Evolutionary conservation across 148 eudicot genomes (phyloP).

Genomic region (Fagopyrum homotropicum): DNA sequence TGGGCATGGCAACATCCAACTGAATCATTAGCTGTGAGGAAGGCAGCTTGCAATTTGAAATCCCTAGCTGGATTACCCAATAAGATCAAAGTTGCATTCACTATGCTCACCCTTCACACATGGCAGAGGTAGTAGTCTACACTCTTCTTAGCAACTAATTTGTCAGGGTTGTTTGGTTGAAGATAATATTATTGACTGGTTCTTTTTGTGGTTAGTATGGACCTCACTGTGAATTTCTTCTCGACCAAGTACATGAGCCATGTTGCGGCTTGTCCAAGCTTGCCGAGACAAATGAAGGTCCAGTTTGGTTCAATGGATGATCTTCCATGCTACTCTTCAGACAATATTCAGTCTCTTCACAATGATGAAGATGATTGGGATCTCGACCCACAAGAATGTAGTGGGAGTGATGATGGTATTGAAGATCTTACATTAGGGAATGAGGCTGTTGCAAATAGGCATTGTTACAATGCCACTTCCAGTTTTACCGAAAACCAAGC

Average conservation of each 20-base stretch:
- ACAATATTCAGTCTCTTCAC: constrained; percentile 2
- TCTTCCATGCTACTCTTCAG: constrained; percentile 57
- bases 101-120: constrained; percentile 80
- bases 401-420: constrained; percentile 7
- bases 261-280: constrained; percentile 53
- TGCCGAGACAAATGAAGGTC: constrained; percentile 68
- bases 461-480: background rate
- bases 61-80: constrained; percentile 66
- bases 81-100: constrained; percentile 72
- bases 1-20: constrained; percentile 99
- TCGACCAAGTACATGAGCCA: constrained; percentile 67
- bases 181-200: background rate
- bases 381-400: constrained; percentile 10
- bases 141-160: background rate
- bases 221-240: constrained; percentile 73
- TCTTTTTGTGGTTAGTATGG: constrained; percentile 40
- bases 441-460: background rate
- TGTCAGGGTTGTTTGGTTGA: background rate
- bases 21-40: constrained; percentile 67
- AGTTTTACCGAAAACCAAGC: background rate
- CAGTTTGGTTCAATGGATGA: constrained; percentile 72
- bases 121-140: constrained; percentile 75
- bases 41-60: constrained; percentile 64
- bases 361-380: constrained; percentile 31
- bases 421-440: background rate